Percentiles rank a stretch among this genome's conserved stretches.
These are phyloP conservation scores for Corchorus olitorius DNA, from an alignment of 345 rosid genomes.

Conservation along the genomic window DNA sequence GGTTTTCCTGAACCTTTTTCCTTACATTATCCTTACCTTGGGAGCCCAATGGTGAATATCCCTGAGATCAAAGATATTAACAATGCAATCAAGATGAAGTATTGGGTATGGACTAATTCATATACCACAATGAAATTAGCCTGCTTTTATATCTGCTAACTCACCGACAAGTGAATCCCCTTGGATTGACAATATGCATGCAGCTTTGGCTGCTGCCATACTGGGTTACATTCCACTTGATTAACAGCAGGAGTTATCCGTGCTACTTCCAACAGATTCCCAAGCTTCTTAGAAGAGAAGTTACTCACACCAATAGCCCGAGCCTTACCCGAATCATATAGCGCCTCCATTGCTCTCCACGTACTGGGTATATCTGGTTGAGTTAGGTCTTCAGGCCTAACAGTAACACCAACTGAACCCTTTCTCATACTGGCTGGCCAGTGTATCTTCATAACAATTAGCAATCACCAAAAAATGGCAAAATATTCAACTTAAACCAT, in stretches of 20 bases:
- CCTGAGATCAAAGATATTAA: constrained; percentile 37
- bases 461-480: background rate
- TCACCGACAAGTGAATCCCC: constrained; percentile 74
- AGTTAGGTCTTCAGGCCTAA: constrained; percentile 54
- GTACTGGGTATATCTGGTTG: constrained; percentile 68
- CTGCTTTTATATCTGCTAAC: constrained; percentile 29
- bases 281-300: constrained; percentile 73
- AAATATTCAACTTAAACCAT: background rate
- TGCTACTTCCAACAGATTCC: constrained; percentile 60
- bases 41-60: constrained; percentile 83
- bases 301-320: constrained; percentile 81
- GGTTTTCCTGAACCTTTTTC: constrained; percentile 59
- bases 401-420: constrained; percentile 47
- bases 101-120: background rate
- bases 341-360: constrained; percentile 83
- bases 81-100: background rate
- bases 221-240: constrained; percentile 83
- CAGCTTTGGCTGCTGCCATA: constrained; percentile 75
- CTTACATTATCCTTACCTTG: constrained; percentile 57
- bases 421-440: constrained; percentile 79
- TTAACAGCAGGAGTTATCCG: constrained; percentile 75
- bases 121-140: background rate
- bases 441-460: constrained; percentile 56
- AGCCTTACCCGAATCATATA: constrained; percentile 68
- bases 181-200: constrained; percentile 68